Evolutionary conservation across 257 asterid species (phyloP).

Genomic region (Osmanthus fragrans): DNA sequence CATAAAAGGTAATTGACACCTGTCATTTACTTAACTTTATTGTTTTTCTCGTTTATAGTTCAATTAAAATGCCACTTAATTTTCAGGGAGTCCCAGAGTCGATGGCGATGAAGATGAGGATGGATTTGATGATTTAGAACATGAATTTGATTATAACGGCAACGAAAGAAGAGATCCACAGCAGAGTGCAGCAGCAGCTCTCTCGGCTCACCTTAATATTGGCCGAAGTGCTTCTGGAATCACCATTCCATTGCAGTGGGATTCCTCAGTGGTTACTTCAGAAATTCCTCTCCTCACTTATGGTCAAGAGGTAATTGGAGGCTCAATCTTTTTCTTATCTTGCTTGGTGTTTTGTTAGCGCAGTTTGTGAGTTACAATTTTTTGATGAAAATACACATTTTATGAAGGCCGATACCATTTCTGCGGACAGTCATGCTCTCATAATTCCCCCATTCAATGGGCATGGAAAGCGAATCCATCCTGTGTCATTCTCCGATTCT

Average conservation of each 20-base stretch:
- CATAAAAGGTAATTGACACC: conserved; percentile 53
- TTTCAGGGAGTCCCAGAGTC: conserved; percentile 77
- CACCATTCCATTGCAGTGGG: conserved; percentile 53
- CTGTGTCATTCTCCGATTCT: conserved; percentile 62
- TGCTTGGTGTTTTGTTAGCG: neutral
- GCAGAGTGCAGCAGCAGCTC: conserved; percentile 51
- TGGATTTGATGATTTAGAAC: conserved; percentile 81
- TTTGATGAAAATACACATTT: conserved; percentile 6
- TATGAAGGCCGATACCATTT: conserved; percentile 69
- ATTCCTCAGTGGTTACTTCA: conserved; percentile 50
- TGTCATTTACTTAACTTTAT: neutral
- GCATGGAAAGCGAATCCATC: conserved; percentile 71
- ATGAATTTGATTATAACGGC: conserved; percentile 65
- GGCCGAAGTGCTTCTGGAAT: conserved; percentile 59
- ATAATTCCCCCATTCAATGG: conserved; percentile 72
- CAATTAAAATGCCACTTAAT: conserved; percentile 11
- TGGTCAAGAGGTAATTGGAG: conserved; percentile 74
- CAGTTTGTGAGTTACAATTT: neutral
- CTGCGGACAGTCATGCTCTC: conserved; percentile 84
- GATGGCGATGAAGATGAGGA: conserved; percentile 98
- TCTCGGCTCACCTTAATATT: conserved; percentile 43
- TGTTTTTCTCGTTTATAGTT: neutral
- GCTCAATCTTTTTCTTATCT: neutral
- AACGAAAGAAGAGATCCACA: conserved; percentile 41
- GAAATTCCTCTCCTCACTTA: conserved; percentile 86